Base-by-base conservation (phyloP, 2,329 filamentous ascomycete genomes). In the Hysterium pulicare region DNA sequence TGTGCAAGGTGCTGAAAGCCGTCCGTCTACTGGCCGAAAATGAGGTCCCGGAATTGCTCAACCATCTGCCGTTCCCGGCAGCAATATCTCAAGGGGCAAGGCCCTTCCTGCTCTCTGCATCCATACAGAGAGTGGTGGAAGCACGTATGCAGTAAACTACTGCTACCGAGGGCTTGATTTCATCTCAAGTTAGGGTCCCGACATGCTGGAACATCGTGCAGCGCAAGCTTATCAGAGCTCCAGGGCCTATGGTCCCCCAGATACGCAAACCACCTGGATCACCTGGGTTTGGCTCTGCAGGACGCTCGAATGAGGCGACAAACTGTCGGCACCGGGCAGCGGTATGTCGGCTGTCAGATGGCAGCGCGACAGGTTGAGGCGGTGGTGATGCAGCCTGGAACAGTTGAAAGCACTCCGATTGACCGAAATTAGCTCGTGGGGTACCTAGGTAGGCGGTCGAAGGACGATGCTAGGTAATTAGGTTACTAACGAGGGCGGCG, bases 141-240 rank as follows among this genome's bases (percentile, higher is more conserved):
- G 24, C 24, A 8, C 13, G 8, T 13, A 28, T 28, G 24, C 16
- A 38, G 21, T 15, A 17, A 11, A 24, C 22, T 15, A 19, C 21
- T 50, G 50, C 49, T 59, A 53, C 62, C 58, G 55, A 57, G 51
- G 33, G 45, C n/a, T 17, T 40, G 45, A 50, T 50, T 61, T 51
- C 54, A 59, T 57, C 40, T 54, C 40, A 39, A 50, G 48, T 46
- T 42, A 43, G 45, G 33, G 41, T 56, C 57, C 62, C 63, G 47
- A 33, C 40, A 21, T 38, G 34, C 43, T 55, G 63, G 63, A 48
- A 58, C 47, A 32, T 28, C 19, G 47, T 46, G 38, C 48, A 61
- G 46, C 56, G 45, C 50, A 44, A 50, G 55, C 59, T 65, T 66
- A 65, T 65, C 63, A 55, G 51, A 48, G 46, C 49, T 51, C 48